Evolutionary conservation across 805 yeast species (phyloP).

Genomic region (Candida montana): DNA sequence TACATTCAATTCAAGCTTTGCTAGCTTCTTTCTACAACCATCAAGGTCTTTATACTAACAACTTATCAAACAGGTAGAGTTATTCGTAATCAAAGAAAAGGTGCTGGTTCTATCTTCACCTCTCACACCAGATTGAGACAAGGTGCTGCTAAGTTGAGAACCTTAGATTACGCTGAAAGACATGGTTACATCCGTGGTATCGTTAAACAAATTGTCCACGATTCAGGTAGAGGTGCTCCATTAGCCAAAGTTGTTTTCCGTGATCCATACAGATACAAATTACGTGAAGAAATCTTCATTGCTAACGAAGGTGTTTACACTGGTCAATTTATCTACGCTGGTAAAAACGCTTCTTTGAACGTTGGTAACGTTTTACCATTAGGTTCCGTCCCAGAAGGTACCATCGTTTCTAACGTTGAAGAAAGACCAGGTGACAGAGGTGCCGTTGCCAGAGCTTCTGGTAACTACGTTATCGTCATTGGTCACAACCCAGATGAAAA

Average conservation of each 20-base stretch:
- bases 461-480: slow-evolving; percentile 97
- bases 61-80: slow-evolving; percentile 73
- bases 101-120: slow-evolving; percentile 99
- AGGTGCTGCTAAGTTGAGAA: slow-evolving; percentile 99
- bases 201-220: slow-evolving; percentile 97
- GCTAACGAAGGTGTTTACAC: slow-evolving; percentile 99
- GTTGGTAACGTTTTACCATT: slow-evolving; percentile 97
- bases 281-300: slow-evolving; percentile 97
- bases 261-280: slow-evolving; percentile 98
- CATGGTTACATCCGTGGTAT: slow-evolving; percentile 99
- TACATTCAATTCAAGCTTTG: background rate
- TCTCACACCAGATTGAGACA: slow-evolving; percentile 99
- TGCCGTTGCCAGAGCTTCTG: slow-evolving; percentile 99
- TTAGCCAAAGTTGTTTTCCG: slow-evolving; percentile 98
- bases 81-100: slow-evolving; percentile 99
- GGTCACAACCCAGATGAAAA: slow-evolving; percentile 99
- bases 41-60: slow-evolving; percentile 17
- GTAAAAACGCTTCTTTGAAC: slow-evolving; percentile 95
- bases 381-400: slow-evolving; percentile 98
- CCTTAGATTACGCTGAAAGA: slow-evolving; percentile 98
- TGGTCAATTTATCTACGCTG: slow-evolving; percentile 98
- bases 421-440: slow-evolving; percentile 99
- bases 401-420: slow-evolving; percentile 96
- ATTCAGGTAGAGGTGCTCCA: slow-evolving; percentile 99
- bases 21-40: background rate